Conservation (phyloP, 139 green algal species). For the Trebouxia sp. region DNA sequence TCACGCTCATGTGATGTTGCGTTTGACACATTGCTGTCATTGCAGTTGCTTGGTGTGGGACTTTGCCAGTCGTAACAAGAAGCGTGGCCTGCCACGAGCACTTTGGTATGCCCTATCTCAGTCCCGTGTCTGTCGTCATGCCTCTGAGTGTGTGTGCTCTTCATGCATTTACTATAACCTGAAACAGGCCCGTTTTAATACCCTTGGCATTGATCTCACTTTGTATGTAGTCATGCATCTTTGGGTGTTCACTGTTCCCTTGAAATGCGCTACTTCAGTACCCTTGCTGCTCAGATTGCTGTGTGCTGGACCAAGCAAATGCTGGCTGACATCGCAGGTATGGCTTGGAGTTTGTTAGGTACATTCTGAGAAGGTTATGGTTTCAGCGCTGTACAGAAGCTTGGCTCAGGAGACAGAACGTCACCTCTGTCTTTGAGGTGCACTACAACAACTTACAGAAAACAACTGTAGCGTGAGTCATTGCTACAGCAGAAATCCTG, state of each 20-base stretch:
- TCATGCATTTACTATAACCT: too few species aligned
- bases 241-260: constrained; percentile 26
- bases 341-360: constrained; percentile 26
- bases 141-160: too few species aligned
- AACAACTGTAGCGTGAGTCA: constrained; percentile 21
- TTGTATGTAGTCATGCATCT: constrained; percentile 22
- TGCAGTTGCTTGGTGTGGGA: constrained; percentile 67
- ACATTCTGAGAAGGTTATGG: constrained; percentile 18
- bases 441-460: constrained; percentile 39
- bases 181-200: too few species aligned
- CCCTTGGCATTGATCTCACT: background rate
- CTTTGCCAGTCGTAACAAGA: constrained; percentile 55
- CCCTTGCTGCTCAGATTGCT: too few species aligned
- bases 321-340: constrained; percentile 20
- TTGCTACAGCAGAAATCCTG: constrained; percentile 19
- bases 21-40: background rate
- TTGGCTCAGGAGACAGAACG: constrained; percentile 51
- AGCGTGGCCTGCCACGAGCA: constrained; percentile 56
- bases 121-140: too few species aligned
- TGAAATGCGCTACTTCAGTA: too few species aligned
- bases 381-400: constrained; percentile 21
- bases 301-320: too few species aligned
- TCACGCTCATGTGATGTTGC: background rate
- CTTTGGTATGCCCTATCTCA: constrained; percentile 66
- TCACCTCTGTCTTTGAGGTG: constrained; percentile 45